Evolutionary conservation across 345 rosid species (phyloP), one percentile per base, ranked within the genome.

Genomic region (Melaleuca alternifolia): DNA sequence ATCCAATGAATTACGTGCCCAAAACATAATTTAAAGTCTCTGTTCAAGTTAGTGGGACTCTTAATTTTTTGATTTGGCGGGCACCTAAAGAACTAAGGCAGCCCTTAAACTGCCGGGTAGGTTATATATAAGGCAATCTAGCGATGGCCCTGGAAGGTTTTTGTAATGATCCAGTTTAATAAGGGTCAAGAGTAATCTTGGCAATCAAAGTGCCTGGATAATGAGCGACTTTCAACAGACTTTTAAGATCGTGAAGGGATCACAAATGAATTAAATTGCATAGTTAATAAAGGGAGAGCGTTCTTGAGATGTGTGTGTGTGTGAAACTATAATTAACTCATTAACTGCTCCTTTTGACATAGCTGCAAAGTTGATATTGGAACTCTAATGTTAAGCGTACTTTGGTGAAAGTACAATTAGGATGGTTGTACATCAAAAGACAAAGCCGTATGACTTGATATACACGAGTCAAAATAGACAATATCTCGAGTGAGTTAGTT

Each of bases 131-230:
- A 21, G 46, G 79, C 79, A 65, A 30, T 65, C 77, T 65, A 18
- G 79, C 46, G 16, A 65, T 33, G 24, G 79, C 6, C 79, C 16
- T 33, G 46, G 23, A 65, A 65, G 46, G 46, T 33, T 65, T 65
- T 65, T 37, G 37, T 33, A 33, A 33, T 11, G 9, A 62, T 21
- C 76, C 10, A 1, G 15, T 62, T 11, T 2, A 0, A 7, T 0
- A 1, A 62, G 9, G 41, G n/a, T 20, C 33, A 3, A 30, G 33
- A 62, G 41, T 7, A 16, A 28, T 16, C 7, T 8, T 6, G 8
- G 5, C 4, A 2, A 7, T 26, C 3, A 65, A 11, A 65, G 6
- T 5, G 20, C 2, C 0, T 1, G 0, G 16, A 15, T 16, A 65
- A 30, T 5, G 11, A 65, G 20, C 7, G 6, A 18, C 1, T 65